These are phyloP conservation scores for Leishmania lainsoni DNA, from an alignment of 208 protist genomes.

Conservation along the genomic window DNA sequence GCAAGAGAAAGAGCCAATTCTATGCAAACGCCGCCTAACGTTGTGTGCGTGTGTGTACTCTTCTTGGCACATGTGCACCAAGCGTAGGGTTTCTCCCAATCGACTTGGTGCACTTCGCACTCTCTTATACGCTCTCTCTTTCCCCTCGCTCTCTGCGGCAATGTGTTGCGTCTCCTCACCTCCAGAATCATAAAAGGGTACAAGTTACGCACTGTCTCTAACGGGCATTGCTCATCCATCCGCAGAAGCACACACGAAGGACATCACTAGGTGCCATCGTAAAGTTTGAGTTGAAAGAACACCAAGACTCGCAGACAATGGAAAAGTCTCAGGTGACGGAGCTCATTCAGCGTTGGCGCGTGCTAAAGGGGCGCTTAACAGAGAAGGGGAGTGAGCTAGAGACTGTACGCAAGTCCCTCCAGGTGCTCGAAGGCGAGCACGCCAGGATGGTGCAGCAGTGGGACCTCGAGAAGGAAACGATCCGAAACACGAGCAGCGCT, in stretches of 20 bases:
- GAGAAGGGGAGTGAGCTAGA: constrained; percentile 62
- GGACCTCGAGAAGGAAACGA: constrained; percentile 80
- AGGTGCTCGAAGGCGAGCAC: constrained; percentile 57
- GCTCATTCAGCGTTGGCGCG: constrained; percentile 74
- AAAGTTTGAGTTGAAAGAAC: not conserved
- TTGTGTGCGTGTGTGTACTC: not conserved
- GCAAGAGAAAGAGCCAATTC: not conserved
- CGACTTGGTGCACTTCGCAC: not conserved
- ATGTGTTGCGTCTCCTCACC: not conserved
- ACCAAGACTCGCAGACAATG: constrained; percentile 13
- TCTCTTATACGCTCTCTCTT: not conserved
- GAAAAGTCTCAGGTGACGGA: constrained; percentile 60
- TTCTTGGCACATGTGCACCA: no score
- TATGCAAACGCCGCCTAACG: not conserved
- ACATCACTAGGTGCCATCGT: not conserved
- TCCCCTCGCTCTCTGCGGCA: not conserved
- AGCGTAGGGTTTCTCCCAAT: not conserved
- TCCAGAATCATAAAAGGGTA: not conserved
- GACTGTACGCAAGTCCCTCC: constrained; percentile 34
- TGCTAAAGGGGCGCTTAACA: constrained; percentile 56
- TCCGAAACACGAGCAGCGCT: constrained; percentile 68
- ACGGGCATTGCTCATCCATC: not conserved
- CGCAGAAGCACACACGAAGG: not conserved
- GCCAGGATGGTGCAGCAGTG: constrained; percentile 66
- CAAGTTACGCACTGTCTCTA: not conserved